Evolutionary conservation across 768 basidiomycete genomes (phyloP).

Genomic region (Lentinula aciculospora): DNA sequence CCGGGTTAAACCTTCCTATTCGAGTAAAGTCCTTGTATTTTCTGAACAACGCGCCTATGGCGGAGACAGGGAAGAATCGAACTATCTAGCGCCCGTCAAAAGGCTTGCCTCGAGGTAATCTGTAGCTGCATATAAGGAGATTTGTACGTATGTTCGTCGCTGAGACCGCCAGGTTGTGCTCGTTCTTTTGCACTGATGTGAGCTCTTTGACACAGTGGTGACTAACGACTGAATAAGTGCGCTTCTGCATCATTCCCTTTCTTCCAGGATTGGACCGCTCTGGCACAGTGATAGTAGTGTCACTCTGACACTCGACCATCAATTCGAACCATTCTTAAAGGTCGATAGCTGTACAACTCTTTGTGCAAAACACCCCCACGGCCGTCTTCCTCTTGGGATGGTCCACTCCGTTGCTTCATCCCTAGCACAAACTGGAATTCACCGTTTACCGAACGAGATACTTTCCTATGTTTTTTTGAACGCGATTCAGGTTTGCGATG

Average conservation of each 20-base stretch:
- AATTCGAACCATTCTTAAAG: background rate
- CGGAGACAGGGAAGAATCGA: too few species aligned
- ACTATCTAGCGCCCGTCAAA: background rate
- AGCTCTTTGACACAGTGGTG: background rate
- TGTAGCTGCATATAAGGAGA: background rate
- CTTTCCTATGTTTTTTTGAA: constrained; percentile 28
- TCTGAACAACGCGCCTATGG: background rate
- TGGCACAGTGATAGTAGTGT: background rate
- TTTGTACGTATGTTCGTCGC: background rate
- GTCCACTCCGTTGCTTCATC: background rate
- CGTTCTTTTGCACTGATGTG: background rate
- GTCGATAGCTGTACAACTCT: background rate
- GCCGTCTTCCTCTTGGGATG: background rate
- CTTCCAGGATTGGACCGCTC: background rate
- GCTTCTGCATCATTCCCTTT: background rate
- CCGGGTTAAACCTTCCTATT: background rate
- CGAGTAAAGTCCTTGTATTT: background rate
- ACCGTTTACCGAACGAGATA: constrained; percentile 29
- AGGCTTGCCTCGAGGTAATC: background rate
- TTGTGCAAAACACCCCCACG: background rate
- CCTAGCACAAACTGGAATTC: background rate
- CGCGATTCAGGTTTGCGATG: constrained; percentile 18
- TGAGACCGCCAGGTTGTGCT: background rate
- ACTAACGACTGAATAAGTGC: background rate
- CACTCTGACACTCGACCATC: background rate